Conservation (phyloP, 1,139 yeast genomes). For the Magnusiomyces magnusii region DNA sequence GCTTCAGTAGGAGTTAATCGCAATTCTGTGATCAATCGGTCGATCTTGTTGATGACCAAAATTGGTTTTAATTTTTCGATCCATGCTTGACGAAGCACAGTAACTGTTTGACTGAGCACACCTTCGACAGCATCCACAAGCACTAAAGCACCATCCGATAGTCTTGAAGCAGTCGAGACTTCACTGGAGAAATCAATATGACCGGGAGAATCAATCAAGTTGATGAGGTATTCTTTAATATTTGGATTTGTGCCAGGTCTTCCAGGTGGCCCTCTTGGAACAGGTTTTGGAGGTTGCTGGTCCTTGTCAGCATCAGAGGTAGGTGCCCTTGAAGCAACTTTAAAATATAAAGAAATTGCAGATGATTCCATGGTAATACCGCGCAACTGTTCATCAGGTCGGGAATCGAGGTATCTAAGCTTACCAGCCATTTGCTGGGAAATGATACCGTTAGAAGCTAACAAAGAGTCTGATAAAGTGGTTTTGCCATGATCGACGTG, state of each 20-base stretch:
- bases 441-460: constrained; percentile 94
- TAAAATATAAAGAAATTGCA: constrained; percentile 83
- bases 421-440: constrained; percentile 95
- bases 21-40: constrained; percentile 74
- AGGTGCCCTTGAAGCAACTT: constrained; percentile 20
- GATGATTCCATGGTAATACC: constrained; percentile 98
- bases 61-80: constrained; percentile 82
- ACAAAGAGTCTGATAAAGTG: constrained; percentile 80
- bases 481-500: constrained; percentile 99
- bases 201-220: constrained; percentile 96
- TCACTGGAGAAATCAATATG: constrained; percentile 96
- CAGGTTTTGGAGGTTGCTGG: constrained; percentile 10
- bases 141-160: constrained; percentile 96
- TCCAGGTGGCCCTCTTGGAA: neutral
- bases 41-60: constrained; percentile 88
- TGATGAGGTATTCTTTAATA: constrained; percentile 73
- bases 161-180: constrained; percentile 88
- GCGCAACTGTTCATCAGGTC: constrained; percentile 92
- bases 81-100: constrained; percentile 95
- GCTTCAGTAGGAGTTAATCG: constrained; percentile 82
- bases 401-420: constrained; percentile 81
- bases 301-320: constrained; percentile 6
- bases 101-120: constrained; percentile 93
- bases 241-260: constrained; percentile 25
- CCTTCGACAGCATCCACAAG: constrained; percentile 91